A percentile compares a stretch with the other conserved stretches of the same genome.
phyloP scores from a whole-genome alignment of 2,329 filamentous ascomycete species.

The Dothideomycetes sp. region DNA sequence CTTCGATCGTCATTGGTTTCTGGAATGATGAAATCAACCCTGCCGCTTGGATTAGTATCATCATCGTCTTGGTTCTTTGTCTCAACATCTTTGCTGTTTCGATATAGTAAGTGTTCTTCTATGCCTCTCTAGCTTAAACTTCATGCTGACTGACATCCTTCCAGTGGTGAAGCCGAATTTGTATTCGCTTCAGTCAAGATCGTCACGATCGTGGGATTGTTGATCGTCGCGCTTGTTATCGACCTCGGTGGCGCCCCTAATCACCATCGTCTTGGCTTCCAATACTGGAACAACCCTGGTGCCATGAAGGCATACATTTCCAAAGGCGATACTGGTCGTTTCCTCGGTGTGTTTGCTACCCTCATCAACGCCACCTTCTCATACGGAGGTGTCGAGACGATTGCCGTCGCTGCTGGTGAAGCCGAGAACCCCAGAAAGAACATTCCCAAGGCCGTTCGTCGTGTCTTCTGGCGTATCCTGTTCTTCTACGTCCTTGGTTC shows the following conservation, averaged over 20 bases:
- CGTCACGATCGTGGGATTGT: constrained; percentile 37
- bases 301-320: constrained; percentile 51
- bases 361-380: constrained; percentile 43
- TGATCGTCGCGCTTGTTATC: constrained; percentile 42
- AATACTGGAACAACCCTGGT: constrained; percentile 58
- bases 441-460: constrained; percentile 46
- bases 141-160: too few species aligned
- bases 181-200: constrained; percentile 45
- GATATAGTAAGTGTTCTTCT: too few species aligned
- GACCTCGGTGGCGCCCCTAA: constrained; percentile 54
- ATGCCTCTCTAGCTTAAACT: constrained; percentile 24
- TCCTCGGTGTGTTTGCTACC: constrained; percentile 51
- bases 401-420: constrained; percentile 49
- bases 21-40: constrained; percentile 35
- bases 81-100: constrained; percentile 50
- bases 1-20: constrained; percentile 54
- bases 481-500: constrained; percentile 51
- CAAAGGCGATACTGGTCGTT: constrained; percentile 48
- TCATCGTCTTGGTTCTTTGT: constrained; percentile 53
- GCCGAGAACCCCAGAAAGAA: constrained; percentile 43
- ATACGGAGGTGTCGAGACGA: constrained; percentile 45
- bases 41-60: constrained; percentile 44
- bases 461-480: constrained; percentile 47
- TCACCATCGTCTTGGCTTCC: constrained; percentile 52
- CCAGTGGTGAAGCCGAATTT: constrained; percentile 45